phyloP scores from a whole-genome alignment of 1,284 basidiomycete species.

The Malassezia vespertilionis region DNA sequence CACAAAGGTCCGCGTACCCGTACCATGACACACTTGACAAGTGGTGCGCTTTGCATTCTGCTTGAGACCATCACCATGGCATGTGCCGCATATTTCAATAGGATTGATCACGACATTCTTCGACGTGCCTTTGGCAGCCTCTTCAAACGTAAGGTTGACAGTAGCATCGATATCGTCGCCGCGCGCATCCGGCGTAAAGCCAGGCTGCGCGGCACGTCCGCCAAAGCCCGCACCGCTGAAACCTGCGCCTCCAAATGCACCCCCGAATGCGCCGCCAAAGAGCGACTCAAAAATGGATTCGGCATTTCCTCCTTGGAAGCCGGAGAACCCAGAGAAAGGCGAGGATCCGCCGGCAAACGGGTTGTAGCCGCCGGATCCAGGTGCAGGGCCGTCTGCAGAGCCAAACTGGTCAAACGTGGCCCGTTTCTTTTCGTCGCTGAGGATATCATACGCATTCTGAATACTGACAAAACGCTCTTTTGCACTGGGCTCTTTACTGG shows the following conservation, averaged over 20 bases:
- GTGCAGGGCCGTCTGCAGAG: conserved; percentile 57
- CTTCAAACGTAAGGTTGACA: conserved; percentile 72
- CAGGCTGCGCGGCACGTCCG: conserved; percentile 16
- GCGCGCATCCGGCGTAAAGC: conserved; percentile 52
- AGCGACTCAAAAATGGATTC: conserved; percentile 67
- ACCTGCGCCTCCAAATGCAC: conserved; percentile 53
- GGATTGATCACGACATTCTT: conserved; percentile 68
- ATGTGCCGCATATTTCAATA: conserved; percentile 71
- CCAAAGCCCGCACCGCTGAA: too few species aligned
- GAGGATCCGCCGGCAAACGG: conserved; percentile 51
- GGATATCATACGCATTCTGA: conserved; percentile 82
- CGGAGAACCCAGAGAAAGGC: conserved; percentile 58
- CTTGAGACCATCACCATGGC: conserved; percentile 77
- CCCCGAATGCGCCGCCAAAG: conserved; percentile 59
- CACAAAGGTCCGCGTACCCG: conserved; percentile 78
- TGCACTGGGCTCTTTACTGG: conserved; percentile 80
- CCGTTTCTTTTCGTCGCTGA: conserved; percentile 78
- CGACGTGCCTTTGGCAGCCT: conserved; percentile 80
- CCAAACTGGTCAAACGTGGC: conserved; percentile 89
- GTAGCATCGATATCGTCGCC: conserved; percentile 77
- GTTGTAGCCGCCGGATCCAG: conserved; percentile 69
- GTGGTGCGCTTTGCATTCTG: conserved; percentile 69
- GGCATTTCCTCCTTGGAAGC: conserved; percentile 49
- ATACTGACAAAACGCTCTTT: conserved; percentile 93
- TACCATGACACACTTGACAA: conserved; percentile 72